Evolutionary conservation across 768 basidiomycete species (phyloP), one percentile per base, ranked within the genome.

Genomic region (Phylloporus scabripes): DNA sequence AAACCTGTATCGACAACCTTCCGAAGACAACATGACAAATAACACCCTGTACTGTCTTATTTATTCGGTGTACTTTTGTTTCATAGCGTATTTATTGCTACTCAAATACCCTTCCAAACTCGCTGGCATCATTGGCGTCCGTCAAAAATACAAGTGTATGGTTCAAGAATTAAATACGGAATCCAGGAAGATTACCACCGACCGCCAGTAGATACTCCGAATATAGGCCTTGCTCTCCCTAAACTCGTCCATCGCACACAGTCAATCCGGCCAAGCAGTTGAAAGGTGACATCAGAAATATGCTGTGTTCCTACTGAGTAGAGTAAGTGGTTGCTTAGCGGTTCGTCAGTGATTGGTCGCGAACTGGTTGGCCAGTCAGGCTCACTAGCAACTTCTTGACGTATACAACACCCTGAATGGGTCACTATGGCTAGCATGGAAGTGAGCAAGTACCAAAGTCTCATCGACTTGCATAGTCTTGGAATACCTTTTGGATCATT

Each of bases 311-410:
- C 63, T 9, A 21, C 23, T 4, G 54, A 33, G 42, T 71, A 59
- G 3, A 62, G 48, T 23, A 29, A 92, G 74, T 0, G 89, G 91
- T 10, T 66, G 66, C 66, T n/a, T n/a, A n/a, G n/a, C n/a, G n/a
- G n/a, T 92, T 92, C 3, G 85, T 87, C 57, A 85, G 84, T 0
- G 88, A 90, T 53, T 74, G 58, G 65, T 91, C 88, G 31, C 61
- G 62, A 20, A 89, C 85, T 1, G 81, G 77, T 14, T 63, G 65
- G 14, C 74, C 73, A 0, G 83, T 87, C 37, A 95, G 74, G 10
- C 93, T 80, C 0, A 89, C 87, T 18, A 94, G 64, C n/a, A 95
- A 77, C 68, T 94, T 92, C 62, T 92, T 92, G 60, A 88, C 73
- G 62, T 87, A 95, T 6, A 92, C 92, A 4, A 92, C 83, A 28